Evolutionary conservation across 2,329 filamentous ascomycete species (phyloP).

Genomic region (Lachnellula hyalina): DNA sequence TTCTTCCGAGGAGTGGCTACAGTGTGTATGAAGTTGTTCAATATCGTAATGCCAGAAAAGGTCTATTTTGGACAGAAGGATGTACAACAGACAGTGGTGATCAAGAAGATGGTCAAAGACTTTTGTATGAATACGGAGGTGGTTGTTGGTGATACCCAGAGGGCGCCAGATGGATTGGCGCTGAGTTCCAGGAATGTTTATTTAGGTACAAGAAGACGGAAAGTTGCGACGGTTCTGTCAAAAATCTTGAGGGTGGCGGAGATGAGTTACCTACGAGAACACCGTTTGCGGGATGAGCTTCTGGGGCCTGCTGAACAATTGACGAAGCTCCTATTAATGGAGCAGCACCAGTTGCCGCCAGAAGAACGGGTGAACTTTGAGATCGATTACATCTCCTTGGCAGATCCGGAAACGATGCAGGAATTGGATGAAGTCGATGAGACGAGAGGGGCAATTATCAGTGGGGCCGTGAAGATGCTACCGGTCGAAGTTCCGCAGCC

Average conservation of each 20-base stretch:
- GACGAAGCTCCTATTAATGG: slow-evolving; percentile 46
- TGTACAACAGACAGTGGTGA: slow-evolving; percentile 89
- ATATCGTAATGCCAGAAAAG: slow-evolving; percentile 69
- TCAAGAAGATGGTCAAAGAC: slow-evolving; percentile 80
- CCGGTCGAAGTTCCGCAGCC: slow-evolving; percentile 65
- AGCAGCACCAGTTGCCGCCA: slow-evolving; percentile 57
- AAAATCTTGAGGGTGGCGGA: slow-evolving; percentile 68
- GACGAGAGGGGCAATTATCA: slow-evolving; percentile 71
- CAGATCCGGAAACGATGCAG: slow-evolving; percentile 76
- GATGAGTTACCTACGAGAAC: slow-evolving; percentile 50
- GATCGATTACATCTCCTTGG: slow-evolving; percentile 87
- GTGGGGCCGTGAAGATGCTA: slow-evolving; percentile 85
- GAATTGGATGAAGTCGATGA: slow-evolving; percentile 70
- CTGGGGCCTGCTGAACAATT: slow-evolving; percentile 64
- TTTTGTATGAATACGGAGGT: slow-evolving; percentile 76
- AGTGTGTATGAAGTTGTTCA: slow-evolving; percentile 91
- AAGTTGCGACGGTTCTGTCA: slow-evolving; percentile 66
- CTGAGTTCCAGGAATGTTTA: slow-evolving; percentile 94
- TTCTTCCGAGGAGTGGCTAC: slow-evolving; percentile 97
- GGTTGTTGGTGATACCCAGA: slow-evolving; percentile 65
- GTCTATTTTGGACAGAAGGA: slow-evolving; percentile 98
- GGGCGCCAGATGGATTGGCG: slow-evolving; percentile 78
- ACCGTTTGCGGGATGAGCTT: slow-evolving; percentile 57
- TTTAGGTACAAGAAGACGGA: slow-evolving; percentile 68
- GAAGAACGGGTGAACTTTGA: slow-evolving; percentile 65